Percentiles rank a stretch among this genome's conserved stretches.
These are phyloP conservation scores for Dipodascus albidus DNA, from an alignment of 805 yeast genomes.

Conservation along the genomic window DNA sequence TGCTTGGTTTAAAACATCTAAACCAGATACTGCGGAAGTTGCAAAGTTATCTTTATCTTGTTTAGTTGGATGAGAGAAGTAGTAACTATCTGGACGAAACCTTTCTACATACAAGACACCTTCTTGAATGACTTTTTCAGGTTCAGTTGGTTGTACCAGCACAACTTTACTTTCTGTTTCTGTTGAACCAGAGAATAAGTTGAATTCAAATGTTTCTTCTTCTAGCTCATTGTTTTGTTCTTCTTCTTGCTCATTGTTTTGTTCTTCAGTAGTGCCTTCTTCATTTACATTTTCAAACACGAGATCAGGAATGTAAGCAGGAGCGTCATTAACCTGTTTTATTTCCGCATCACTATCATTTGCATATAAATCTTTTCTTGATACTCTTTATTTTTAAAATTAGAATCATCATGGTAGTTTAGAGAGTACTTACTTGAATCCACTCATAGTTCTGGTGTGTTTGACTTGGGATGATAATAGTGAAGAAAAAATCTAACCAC, in stretches of 20 bases:
- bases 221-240: not conserved
- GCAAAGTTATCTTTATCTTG: slow-evolving; percentile 4
- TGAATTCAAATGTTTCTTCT: slow-evolving; percentile 10
- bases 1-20: slow-evolving; percentile 7
- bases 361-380: slow-evolving; percentile 9
- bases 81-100: slow-evolving; percentile 15
- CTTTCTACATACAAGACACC: not conserved
- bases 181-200: slow-evolving; percentile 8
- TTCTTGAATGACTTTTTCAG: not conserved
- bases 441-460: not conserved
- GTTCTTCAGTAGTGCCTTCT: not conserved
- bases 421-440: not conserved
- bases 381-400: slow-evolving; percentile 6
- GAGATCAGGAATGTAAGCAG: slow-evolving; percentile 5
- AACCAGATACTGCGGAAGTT: slow-evolving; percentile 13
- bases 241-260: not conserved
- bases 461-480: too few relatives aligned
- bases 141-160: slow-evolving; percentile 1
- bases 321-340: not conserved
- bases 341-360: not conserved
- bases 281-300: slow-evolving; percentile 10
- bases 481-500: not conserved
- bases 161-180: slow-evolving; percentile 7
- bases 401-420: not conserved
- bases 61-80: slow-evolving; percentile 8